These are phyloP conservation scores for Aspergillus phoenicis DNA, from an alignment of 2,329 filamentous ascomycete species.

Conservation along the genomic window DNA sequence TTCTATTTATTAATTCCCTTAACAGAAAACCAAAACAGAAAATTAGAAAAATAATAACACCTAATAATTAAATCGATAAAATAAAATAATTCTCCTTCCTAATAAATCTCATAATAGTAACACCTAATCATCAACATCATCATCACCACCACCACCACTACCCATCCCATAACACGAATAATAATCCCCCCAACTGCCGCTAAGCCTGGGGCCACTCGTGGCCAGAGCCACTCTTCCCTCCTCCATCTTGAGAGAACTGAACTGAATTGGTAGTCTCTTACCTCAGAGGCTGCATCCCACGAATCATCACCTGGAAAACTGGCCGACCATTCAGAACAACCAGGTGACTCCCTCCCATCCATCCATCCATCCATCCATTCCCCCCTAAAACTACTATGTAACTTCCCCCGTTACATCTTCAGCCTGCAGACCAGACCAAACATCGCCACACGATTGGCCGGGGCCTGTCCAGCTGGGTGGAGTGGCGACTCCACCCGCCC, in stretches of 20 bases:
- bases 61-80: background rate
- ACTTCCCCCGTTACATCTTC: constrained; percentile 14
- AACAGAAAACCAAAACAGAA: no score
- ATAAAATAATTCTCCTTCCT: constrained; percentile 3
- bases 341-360: background rate
- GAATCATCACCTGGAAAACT: constrained; percentile 1
- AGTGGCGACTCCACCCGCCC: background rate
- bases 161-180: background rate
- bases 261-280: background rate
- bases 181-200: background rate
- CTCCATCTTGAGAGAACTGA: background rate
- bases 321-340: background rate
- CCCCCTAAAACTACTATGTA: constrained; percentile 7
- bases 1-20: no score
- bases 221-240: constrained; percentile 11
- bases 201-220: constrained; percentile 10
- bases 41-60: no score
- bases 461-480: background rate
- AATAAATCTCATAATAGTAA: constrained; percentile 11
- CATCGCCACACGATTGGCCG: constrained; percentile 3
- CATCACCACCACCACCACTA: background rate
- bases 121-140: constrained; percentile 1
- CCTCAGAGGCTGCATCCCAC: constrained; percentile 6
- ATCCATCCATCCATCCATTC: no score
- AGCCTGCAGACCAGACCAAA: constrained; percentile 6